Evolutionary conservation across 495 filamentous ascomycete genomes (phyloP).

Genomic region (Talaromyces ruber): DNA sequence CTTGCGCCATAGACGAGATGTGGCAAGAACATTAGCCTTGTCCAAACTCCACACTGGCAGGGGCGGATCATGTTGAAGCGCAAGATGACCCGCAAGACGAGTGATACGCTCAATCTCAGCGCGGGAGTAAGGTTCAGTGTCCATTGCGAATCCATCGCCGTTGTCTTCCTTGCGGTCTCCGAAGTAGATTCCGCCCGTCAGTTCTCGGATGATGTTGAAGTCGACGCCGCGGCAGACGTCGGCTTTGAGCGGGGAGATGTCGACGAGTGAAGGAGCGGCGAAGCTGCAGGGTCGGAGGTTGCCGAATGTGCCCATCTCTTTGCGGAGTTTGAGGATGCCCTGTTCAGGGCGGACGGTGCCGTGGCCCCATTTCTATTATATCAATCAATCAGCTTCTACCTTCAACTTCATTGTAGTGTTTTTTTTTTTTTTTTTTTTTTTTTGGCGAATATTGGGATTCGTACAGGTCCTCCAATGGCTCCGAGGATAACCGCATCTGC

Average conservation of each 20-base stretch:
- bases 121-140: conserved; percentile 86
- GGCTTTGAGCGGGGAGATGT: conserved; percentile 81
- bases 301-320: conserved; percentile 88
- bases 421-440: too few relatives aligned
- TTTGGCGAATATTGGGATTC: conserved; percentile 6
- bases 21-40: conserved; percentile 96
- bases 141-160: conserved; percentile 67
- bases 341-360: conserved; percentile 87
- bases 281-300: conserved; percentile 98
- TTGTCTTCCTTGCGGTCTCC: conserved; percentile 81
- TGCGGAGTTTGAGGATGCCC: conserved; percentile 86
- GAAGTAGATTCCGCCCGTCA: conserved; percentile 96
- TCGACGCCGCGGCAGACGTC: conserved; percentile 79
- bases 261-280: conserved; percentile 79
- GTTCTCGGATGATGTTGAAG: conserved; percentile 91
- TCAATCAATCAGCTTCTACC: background rate
- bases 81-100: conserved; percentile 74
- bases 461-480: conserved; percentile 86
- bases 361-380: conserved; percentile 78
- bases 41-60: conserved; percentile 82
- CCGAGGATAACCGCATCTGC: conserved; percentile 92
- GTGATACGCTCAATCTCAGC: conserved; percentile 85
- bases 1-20: conserved; percentile 83
- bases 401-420: background rate
- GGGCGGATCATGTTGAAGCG: conserved; percentile 70